A percentile compares a stretch with the other conserved stretches of the same genome.
These are phyloP conservation scores for Sarcodon sp. DNA, from an alignment of 768 basidiomycete species.

Conservation along the genomic window DNA sequence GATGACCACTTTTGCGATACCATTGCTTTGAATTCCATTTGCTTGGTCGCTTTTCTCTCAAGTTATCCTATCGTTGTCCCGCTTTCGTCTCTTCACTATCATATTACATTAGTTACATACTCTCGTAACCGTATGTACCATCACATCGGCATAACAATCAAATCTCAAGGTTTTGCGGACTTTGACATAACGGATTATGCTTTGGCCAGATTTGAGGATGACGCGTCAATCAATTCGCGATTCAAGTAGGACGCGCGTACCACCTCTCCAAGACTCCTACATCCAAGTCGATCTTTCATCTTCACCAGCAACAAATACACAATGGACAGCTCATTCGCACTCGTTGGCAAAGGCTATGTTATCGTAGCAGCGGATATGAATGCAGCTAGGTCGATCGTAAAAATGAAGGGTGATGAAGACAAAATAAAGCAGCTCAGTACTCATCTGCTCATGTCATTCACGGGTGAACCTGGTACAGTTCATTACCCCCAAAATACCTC, in stretches of 20 bases:
- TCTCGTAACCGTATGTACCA: too few relatives aligned
- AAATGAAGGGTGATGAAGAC: conserved; percentile 96
- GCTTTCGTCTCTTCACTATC: too few relatives aligned
- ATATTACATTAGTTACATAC: too few relatives aligned
- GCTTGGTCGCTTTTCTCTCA: too few relatives aligned
- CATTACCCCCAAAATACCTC: not conserved
- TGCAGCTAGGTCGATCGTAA: conserved; percentile 84
- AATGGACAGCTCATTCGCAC: conserved; percentile 88
- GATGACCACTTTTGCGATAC: too few relatives aligned
- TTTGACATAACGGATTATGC: too few relatives aligned
- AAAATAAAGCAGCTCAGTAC: conserved; percentile 89
- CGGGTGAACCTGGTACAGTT: conserved; percentile 74
- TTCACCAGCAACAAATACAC: not conserved
- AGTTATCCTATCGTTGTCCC: too few relatives aligned
- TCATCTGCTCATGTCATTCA: conserved; percentile 89
- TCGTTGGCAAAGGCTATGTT: conserved; percentile 89
- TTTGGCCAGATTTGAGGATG: too few relatives aligned
- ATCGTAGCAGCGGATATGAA: conserved; percentile 88
- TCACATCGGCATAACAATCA: too few relatives aligned
- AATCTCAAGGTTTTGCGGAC: too few relatives aligned
- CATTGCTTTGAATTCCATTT: too few relatives aligned
- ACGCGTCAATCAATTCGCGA: not conserved
- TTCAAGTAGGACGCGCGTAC: not conserved
- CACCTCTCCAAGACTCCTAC: not conserved
- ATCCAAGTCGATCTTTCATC: not conserved